phyloP scores from a whole-genome alignment of 2,329 filamentous ascomycete species.

The Venturia asperata region DNA sequence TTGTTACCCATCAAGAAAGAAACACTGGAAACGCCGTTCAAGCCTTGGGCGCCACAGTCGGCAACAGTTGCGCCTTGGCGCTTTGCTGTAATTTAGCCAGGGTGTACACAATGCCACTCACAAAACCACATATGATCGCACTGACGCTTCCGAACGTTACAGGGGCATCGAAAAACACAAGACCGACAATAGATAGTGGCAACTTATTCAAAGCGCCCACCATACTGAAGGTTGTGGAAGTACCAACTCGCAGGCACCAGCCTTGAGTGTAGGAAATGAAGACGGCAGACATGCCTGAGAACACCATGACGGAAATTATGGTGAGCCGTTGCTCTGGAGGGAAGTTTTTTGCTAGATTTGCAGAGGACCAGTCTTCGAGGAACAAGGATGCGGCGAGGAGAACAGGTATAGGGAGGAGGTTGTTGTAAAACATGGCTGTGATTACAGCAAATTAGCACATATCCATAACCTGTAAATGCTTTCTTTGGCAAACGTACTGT shows the following conservation, averaged over 20 bases:
- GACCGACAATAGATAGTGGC: conserved; percentile 82
- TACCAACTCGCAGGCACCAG: conserved; percentile 96
- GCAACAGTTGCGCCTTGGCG: conserved; percentile 59
- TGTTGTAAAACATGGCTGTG: conserved; percentile 99
- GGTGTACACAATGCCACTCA: conserved; percentile 86
- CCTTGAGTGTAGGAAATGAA: conserved; percentile 99
- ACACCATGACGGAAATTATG: conserved; percentile 80
- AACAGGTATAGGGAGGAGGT: conserved; percentile 90
- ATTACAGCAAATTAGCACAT: neutral
- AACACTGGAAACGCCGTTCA: neutral
- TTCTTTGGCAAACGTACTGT: conserved; percentile 63
- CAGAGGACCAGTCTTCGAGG: conserved; percentile 83
- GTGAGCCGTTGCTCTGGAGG: conserved; percentile 68
- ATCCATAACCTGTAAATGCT: neutral
- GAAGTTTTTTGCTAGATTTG: conserved; percentile 82
- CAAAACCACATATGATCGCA: conserved; percentile 83
- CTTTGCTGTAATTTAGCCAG: conserved; percentile 78
- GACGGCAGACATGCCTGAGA: conserved; percentile 86
- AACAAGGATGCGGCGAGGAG: conserved; percentile 74
- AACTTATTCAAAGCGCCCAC: conserved; percentile 98
- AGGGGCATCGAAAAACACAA: conserved; percentile 91
- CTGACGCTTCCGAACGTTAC: conserved; percentile 87
- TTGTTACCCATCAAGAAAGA: neutral
- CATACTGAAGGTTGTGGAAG: conserved; percentile 97
- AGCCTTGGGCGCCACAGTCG: conserved; percentile 47